Conservation (phyloP, 352 stramenopile genomes). For the Pythium insidiosum region DNA sequence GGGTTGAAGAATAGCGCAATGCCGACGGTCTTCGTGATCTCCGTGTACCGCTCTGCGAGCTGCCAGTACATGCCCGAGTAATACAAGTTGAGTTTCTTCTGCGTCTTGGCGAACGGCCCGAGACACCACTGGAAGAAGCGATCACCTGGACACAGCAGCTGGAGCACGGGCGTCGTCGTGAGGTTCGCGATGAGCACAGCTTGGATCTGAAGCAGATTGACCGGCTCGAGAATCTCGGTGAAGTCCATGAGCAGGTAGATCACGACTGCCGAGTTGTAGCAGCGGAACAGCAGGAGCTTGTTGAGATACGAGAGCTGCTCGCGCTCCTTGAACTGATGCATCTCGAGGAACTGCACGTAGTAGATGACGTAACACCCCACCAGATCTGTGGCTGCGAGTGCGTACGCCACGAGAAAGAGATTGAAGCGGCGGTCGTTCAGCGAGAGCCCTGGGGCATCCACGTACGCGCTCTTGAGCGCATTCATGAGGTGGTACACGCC, state of each 20-base stretch:
- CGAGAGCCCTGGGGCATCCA: constrained; percentile 16
- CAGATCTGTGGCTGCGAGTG: constrained; percentile 42
- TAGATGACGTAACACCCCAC: constrained; percentile 52
- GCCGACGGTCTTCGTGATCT: constrained; percentile 58
- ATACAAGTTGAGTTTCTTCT: constrained; percentile 71
- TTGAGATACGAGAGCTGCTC: constrained; percentile 73
- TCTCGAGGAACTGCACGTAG: constrained; percentile 46
- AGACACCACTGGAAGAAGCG: constrained; percentile 36
- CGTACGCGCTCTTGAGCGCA: constrained; percentile 27
- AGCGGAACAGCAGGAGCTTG: constrained; percentile 66
- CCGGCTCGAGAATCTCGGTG: constrained; percentile 47
- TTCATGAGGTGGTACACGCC: constrained; percentile 41
- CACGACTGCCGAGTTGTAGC: constrained; percentile 68
- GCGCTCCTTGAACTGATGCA: constrained; percentile 57
- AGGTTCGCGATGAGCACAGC: constrained; percentile 75
- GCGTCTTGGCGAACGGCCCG: constrained; percentile 42
- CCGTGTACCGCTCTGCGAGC: constrained; percentile 57
- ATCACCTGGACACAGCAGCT: constrained; percentile 47
- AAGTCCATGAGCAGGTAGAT: constrained; percentile 75
- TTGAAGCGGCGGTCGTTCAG: constrained; percentile 27
- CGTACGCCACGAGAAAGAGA: constrained; percentile 45
- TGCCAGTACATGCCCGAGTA: constrained; percentile 66
- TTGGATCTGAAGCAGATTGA: constrained; percentile 67
- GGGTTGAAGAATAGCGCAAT: constrained; percentile 67
- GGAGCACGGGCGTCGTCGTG: constrained; percentile 53